Conservation (phyloP, 306 rosid genomes). For the Begonia loranthoides region DNA sequence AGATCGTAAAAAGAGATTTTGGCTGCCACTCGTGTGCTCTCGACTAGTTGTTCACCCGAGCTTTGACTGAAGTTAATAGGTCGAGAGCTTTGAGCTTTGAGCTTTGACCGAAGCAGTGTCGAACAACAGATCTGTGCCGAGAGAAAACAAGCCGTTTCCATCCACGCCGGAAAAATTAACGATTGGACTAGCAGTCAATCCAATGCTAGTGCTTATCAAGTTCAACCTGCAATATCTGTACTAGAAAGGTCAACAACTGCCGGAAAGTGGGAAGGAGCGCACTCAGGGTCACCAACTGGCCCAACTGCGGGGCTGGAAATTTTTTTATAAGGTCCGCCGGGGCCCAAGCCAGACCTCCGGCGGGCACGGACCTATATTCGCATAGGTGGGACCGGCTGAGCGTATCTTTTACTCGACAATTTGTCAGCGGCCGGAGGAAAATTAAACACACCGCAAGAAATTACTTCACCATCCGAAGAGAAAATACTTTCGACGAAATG, state of each 20-base stretch:
- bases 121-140: conserved; percentile 73
- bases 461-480: not conserved
- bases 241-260: too few relatives aligned
- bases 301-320: too few relatives aligned
- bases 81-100: conserved; percentile 75
- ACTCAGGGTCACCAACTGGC: too few relatives aligned
- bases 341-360: too few relatives aligned
- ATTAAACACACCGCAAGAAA: not conserved
- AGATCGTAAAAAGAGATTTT: conserved; percentile 59
- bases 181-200: conserved; percentile 76
- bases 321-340: too few relatives aligned
- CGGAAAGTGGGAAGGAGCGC: too few relatives aligned
- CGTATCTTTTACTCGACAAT: not conserved
- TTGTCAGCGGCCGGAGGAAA: conserved; percentile 9
- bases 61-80: conserved; percentile 69
- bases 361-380: too few relatives aligned
- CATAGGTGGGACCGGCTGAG: too few relatives aligned
- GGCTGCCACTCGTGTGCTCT: conserved; percentile 79
- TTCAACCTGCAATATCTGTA: conserved; percentile 48
- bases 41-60: conserved; percentile 73
- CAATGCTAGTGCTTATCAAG: conserved; percentile 73
- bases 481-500: not conserved
- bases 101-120: conserved; percentile 88
- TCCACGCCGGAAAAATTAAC: conserved; percentile 80
- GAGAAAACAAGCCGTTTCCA: conserved; percentile 47